phyloP scores from a whole-genome alignment of 495 filamentous ascomycete species.

The Penicillium desertorum region DNA sequence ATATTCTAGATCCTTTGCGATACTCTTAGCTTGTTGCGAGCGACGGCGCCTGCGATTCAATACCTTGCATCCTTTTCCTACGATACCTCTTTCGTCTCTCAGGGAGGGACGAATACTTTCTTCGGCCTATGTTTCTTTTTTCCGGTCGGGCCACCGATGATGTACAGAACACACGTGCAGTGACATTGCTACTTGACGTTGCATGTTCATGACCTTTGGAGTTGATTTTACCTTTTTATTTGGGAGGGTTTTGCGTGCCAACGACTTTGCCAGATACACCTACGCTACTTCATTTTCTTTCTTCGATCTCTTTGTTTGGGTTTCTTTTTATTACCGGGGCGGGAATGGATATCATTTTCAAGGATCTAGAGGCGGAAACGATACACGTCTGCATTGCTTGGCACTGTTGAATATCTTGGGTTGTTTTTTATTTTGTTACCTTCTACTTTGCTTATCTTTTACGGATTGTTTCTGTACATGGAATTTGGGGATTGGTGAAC shows the following conservation, averaged over 20 bases:
- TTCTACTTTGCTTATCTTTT: constrained; percentile 26
- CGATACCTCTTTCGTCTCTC: constrained; percentile 46
- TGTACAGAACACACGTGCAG: constrained; percentile 47
- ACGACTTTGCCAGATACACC: constrained; percentile 37
- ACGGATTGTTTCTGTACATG: constrained; percentile 44
- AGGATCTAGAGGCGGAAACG: constrained; percentile 55
- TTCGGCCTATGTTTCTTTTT: constrained; percentile 28
- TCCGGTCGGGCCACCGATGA: constrained; percentile 39
- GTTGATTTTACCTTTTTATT: constrained; percentile 39
- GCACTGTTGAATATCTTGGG: constrained; percentile 45
- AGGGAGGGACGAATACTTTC: constrained; percentile 41
- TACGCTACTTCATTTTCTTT: constrained; percentile 27
- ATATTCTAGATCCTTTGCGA: constrained; percentile 42
- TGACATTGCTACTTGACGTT: constrained; percentile 41
- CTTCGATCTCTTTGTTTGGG: constrained; percentile 36
- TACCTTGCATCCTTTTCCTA: constrained; percentile 39
- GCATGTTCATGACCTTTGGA: constrained; percentile 38
- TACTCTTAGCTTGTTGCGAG: constrained; percentile 48
- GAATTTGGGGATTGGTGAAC: constrained; percentile 40
- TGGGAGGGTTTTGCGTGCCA: constrained; percentile 25
- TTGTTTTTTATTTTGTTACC: constrained; percentile 32
- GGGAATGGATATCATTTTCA: constrained; percentile 45
- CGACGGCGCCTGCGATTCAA: constrained; percentile 50
- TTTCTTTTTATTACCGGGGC: constrained; percentile 35
- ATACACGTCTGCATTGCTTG: constrained; percentile 56